These are phyloP conservation scores for Neostapfia colusana DNA, from an alignment of 176 grass and related monocot genomes.

Conservation along the genomic window DNA sequence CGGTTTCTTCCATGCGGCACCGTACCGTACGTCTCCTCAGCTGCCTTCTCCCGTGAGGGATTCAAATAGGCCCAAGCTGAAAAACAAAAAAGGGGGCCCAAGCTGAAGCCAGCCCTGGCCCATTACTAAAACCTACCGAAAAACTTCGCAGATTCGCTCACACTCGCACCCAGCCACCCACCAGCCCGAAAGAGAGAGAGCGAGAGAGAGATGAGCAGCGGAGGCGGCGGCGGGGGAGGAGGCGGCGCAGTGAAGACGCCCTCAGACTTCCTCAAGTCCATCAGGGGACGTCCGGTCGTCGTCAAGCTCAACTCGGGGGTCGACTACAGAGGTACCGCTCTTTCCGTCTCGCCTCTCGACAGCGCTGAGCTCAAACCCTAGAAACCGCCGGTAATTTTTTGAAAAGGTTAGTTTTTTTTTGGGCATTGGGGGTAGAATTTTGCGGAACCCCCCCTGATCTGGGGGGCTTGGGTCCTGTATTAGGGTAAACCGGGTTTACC, in stretches of 20 bases:
- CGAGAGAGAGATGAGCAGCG: slow-evolving; percentile 39
- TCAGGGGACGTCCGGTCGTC: slow-evolving; percentile 86
- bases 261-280: slow-evolving; percentile 96
- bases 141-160: no score
- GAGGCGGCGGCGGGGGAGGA: not conserved
- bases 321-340: slow-evolving; percentile 78
- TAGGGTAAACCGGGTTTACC: not conserved
- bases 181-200: not conserved
- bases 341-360: not conserved
- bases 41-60: not conserved
- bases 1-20: no score
- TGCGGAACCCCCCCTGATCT: not conserved
- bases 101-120: not conserved
- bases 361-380: slow-evolving; percentile 35
- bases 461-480: not conserved
- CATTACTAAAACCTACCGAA: no score
- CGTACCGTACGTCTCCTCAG: no score
- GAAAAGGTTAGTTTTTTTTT: not conserved
- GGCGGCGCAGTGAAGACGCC: slow-evolving; percentile 68
- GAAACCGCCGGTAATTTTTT: not conserved
- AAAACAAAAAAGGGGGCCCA: not conserved
- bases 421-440: not conserved
- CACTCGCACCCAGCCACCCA: no score
- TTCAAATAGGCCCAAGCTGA: no score
- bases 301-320: slow-evolving; percentile 97